These are phyloP conservation scores for Salix purpurea DNA, from an alignment of 345 rosid genomes.

Conservation along the genomic window DNA sequence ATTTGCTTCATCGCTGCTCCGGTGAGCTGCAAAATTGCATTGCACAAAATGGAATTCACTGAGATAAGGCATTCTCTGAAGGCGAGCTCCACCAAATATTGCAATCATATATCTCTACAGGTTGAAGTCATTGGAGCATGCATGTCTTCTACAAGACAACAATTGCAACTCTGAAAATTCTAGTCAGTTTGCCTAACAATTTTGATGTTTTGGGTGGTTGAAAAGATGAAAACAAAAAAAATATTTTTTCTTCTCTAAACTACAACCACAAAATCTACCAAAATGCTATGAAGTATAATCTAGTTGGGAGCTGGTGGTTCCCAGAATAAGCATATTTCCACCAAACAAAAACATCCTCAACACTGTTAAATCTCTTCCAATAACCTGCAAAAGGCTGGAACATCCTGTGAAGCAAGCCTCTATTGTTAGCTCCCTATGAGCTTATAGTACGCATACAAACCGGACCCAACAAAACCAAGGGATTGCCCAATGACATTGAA, in stretches of 20 bases:
- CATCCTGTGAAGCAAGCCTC: background rate
- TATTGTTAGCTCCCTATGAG: conserved; percentile 49
- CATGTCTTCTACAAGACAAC: background rate
- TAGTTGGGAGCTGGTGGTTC: background rate
- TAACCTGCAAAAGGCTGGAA: background rate
- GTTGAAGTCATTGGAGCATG: background rate
- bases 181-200: background rate
- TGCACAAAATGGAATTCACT: background rate
- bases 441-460: conserved; percentile 83
- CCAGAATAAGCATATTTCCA: background rate
- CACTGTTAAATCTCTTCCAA: background rate
- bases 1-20: background rate
- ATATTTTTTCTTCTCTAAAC: too few species aligned
- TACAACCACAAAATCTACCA: too few species aligned
- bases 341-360: background rate
- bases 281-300: too few species aligned
- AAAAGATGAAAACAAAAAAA: too few species aligned
- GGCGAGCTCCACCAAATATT: background rate
- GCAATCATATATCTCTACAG: background rate
- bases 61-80: background rate
- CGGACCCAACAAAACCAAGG: conserved; percentile 89
- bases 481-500: conserved; percentile 82
- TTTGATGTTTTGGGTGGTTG: background rate
- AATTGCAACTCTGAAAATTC: background rate
- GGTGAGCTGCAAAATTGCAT: background rate